phyloP scores from a whole-genome alignment of 1,139 yeast species.

The Arxiozyma heterogenica region DNA sequence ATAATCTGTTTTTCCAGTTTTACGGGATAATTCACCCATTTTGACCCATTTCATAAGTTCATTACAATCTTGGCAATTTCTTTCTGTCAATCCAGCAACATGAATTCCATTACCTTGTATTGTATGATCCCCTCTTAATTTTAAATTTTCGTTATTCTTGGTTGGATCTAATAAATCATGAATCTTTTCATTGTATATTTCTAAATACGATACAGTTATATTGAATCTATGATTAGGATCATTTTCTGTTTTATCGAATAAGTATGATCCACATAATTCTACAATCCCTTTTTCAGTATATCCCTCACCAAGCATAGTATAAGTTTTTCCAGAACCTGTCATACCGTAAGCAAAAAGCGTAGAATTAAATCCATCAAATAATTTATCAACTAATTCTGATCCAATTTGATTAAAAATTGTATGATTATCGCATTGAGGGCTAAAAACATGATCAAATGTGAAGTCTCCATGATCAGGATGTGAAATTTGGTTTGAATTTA shows the following conservation, averaged over 20 bases:
- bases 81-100: slow-evolving; percentile 66
- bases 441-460: slow-evolving; percentile 69
- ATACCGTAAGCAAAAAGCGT: slow-evolving; percentile 90
- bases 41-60: slow-evolving; percentile 56
- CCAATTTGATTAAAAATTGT: slow-evolving; percentile 58
- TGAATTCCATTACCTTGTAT: slow-evolving; percentile 49
- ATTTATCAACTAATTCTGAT: slow-evolving; percentile 51
- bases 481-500: slow-evolving; percentile 28
- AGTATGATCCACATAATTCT: slow-evolving; percentile 58
- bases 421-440: slow-evolving; percentile 42
- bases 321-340: slow-evolving; percentile 95
- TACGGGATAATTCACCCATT: slow-evolving; percentile 64
- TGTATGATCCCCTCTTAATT: slow-evolving; percentile 61
- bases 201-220: slow-evolving; percentile 64
- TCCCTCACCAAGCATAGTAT: slow-evolving; percentile 60
- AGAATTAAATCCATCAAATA: slow-evolving; percentile 75
- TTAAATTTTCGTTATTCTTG: slow-evolving; percentile 39
- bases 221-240: slow-evolving; percentile 22
- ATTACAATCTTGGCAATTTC: slow-evolving; percentile 44
- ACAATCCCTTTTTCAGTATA: slow-evolving; percentile 76
- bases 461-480: slow-evolving; percentile 50
- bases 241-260: slow-evolving; percentile 38
- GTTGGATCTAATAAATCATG: slow-evolving; percentile 49
- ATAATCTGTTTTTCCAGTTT: slow-evolving; percentile 83
- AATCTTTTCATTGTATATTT: slow-evolving; percentile 82